A percentile compares a stretch with the other conserved stretches of the same genome.
Evolutionary conservation across 345 rosid species (phyloP).

Genomic region (Rhodomyrtus tomentosa): DNA sequence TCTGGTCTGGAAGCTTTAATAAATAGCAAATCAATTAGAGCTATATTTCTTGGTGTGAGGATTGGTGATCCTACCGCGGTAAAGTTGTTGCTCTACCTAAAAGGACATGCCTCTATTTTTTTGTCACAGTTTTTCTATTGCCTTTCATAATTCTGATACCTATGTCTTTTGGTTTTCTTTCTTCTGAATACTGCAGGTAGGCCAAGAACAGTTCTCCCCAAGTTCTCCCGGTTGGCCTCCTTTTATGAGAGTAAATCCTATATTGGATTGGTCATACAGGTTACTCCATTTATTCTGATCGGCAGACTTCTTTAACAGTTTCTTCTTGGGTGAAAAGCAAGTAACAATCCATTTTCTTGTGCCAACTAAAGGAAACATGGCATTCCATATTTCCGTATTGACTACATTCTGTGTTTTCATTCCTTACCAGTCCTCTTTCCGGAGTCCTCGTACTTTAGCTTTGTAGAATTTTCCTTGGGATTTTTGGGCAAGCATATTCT

Average conservation of each 20-base stretch:
- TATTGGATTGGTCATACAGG: conserved; percentile 99
- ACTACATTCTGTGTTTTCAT: neutral
- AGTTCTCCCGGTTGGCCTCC: conserved; percentile 99
- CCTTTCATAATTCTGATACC: neutral
- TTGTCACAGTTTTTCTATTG: neutral
- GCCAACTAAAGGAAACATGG: neutral
- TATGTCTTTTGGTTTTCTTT: neutral
- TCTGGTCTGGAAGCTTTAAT: conserved; percentile 85
- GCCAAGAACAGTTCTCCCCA: conserved; percentile 98
- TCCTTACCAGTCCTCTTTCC: neutral
- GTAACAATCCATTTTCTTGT: neutral
- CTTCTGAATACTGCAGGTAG: conserved; percentile 39
- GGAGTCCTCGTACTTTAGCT: neutral
- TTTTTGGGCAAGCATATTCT: neutral
- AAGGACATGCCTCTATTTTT: neutral
- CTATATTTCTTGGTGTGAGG: conserved; percentile 95
- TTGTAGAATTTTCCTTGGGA: neutral
- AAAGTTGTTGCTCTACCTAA: conserved; percentile 10
- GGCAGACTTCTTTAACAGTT: neutral
- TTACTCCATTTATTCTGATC: conserved; percentile 6
- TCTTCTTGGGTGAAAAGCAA: neutral
- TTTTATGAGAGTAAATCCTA: conserved; percentile 99
- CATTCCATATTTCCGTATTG: neutral
- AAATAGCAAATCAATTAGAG: conserved; percentile 72
- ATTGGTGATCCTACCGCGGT: conserved; percentile 99